Conservation (phyloP, 202 grass and related monocot species). For the Zoysia matrella region DNA sequence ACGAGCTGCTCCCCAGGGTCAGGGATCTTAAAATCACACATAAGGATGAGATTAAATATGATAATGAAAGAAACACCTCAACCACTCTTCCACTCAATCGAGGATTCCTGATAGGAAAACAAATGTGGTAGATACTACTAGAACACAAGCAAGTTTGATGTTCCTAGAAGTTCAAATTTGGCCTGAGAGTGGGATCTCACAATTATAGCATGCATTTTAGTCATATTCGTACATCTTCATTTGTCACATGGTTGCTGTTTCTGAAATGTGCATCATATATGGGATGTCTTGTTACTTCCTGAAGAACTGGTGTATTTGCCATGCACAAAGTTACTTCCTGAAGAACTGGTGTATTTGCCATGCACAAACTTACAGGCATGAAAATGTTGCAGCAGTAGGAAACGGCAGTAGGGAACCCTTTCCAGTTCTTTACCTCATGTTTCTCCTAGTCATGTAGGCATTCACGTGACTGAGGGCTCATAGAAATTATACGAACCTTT, state of each 20-base stretch:
- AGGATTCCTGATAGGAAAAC: constrained; percentile 20
- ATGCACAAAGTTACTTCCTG: constrained; percentile 28
- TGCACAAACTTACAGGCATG: constrained; percentile 27
- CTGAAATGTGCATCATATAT: constrained; percentile 40
- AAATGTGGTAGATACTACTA: constrained; percentile 28
- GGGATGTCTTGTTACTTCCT: constrained; percentile 27
- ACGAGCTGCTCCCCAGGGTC: background rate
- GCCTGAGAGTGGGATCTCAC: constrained; percentile 36
- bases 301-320: constrained; percentile 30
- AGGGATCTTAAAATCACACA: constrained; percentile 21
- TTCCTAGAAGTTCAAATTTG: constrained; percentile 34
- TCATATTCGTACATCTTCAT: constrained; percentile 40
- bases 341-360: constrained; percentile 32
- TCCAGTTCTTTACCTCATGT: background rate
- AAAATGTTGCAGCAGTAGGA: constrained; percentile 12
- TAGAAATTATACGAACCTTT: background rate
- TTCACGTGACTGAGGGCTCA: constrained; percentile 36
- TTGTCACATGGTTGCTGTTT: constrained; percentile 37
- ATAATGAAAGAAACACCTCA: constrained; percentile 40
- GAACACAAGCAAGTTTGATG: constrained; percentile 24
- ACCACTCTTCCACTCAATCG: constrained; percentile 13
- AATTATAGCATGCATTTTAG: constrained; percentile 46
- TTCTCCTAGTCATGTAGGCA: constrained; percentile 8
- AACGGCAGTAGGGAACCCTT: constrained; percentile 2
- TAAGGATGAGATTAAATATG: constrained; percentile 27